Base-by-base conservation (phyloP, 1,284 basidiomycete genomes). In the Ceratobasidium sp. region DNA sequence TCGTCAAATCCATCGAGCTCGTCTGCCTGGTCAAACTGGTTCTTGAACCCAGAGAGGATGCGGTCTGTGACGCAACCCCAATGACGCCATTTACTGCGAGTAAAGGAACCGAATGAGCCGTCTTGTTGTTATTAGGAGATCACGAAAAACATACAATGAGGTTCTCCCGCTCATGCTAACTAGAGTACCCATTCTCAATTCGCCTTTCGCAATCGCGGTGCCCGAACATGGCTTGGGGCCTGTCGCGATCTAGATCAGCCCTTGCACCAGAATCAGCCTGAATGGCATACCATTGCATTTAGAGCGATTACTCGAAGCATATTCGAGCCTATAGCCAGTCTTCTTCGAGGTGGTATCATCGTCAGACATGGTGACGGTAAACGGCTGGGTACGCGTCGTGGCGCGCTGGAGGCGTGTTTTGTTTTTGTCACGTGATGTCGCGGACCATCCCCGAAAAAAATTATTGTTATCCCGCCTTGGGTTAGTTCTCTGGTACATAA, bases 151-250 rank as follows among this genome's bases (percentile, higher is more conserved):
- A 20, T 74, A 81, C 79, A 93, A 94, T 78, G 84, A 88, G 1
- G 90, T 90, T 81, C 90, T 88, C 71, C 94, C 96, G 79, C 86
- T 87, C 81, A 96, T 87, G 79, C 96, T 94, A 74, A 95, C 91
- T 74, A 94, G 82, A 20, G 89, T 88, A 41, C 94, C 96, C 46
- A 95, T 83, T 33, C 95, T 88, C 54, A 97, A 83, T 54, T 88
- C 86, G 77, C 91, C 94, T 85, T 97, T 97, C 3, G 78, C 82
- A 80, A 97, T 93, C 64, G 88, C 82, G 27, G 91, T 94, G 91
- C 92, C 91, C 81, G 80, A 81, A 85, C 95, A 97, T 79, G 96
- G 96, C 85, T 93, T 93, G 65, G 90, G 89, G 50, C 95, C 95
- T 93, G 83, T 41, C 62, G 65, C 55, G 35, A 8, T 38, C 71